Evolutionary conservation across 441 rosid genomes (phyloP).

Genomic region (Adansonia grandidieri): DNA sequence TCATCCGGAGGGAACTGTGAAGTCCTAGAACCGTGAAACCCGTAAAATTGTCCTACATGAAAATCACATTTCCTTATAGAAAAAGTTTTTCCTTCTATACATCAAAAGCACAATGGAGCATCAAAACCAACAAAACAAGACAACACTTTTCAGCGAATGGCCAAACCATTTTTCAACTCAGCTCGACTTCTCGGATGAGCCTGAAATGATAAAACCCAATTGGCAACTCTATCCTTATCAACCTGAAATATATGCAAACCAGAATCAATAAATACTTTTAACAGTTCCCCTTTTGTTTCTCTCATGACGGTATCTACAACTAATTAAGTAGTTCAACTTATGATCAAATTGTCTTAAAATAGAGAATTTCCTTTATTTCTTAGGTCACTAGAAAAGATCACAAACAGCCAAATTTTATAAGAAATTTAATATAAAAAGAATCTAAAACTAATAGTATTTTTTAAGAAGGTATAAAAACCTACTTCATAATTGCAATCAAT

Average conservation of each 20-base stretch:
- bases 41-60: slow-evolving; percentile 75
- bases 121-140: not conserved
- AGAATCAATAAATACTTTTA: not conserved
- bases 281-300: not conserved
- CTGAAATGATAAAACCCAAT: slow-evolving; percentile 87
- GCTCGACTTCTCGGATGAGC: slow-evolving; percentile 53
- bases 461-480: not conserved
- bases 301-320: not conserved
- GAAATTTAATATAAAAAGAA: not conserved
- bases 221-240: slow-evolving; percentile 62
- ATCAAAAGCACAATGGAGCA: not conserved
- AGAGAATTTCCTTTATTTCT: not conserved
- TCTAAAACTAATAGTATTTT: not conserved
- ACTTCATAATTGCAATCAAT: not conserved
- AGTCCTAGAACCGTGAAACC: slow-evolving; percentile 82
- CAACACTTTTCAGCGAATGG: slow-evolving; percentile 23
- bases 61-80: slow-evolving; percentile 23
- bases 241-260: slow-evolving; percentile 47
- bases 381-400: not conserved
- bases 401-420: not conserved
- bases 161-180: slow-evolving; percentile 57
- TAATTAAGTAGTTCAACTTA: not conserved
- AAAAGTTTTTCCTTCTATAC: not conserved
- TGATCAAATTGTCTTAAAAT: not conserved
- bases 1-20: slow-evolving; percentile 64